phyloP scores from a whole-genome alignment of 2,329 filamentous ascomycete genomes.

The Pseudogymnoascus sp. region DNA sequence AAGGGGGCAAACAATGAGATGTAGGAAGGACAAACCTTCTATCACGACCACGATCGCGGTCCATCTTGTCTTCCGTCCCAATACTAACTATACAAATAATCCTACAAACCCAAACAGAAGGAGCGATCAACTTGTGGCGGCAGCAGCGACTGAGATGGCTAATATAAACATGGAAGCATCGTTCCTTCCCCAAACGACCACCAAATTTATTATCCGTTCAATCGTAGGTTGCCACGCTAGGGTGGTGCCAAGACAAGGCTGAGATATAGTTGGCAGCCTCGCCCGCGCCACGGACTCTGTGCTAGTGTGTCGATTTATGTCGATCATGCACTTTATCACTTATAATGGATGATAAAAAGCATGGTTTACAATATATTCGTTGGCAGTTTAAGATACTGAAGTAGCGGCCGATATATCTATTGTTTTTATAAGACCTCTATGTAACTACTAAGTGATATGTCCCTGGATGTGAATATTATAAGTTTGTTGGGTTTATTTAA shows the following conservation, averaged over 20 bases:
- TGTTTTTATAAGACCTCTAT: background rate
- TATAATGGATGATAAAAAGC: background rate
- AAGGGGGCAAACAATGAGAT: conserved; percentile 13
- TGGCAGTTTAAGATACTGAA: background rate
- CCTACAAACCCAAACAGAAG: background rate
- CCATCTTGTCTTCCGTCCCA: background rate
- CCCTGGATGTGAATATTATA: background rate
- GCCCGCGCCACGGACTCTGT: background rate
- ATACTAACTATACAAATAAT: background rate
- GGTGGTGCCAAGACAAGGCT: conserved; percentile 5
- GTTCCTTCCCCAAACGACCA: background rate
- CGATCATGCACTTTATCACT: background rate
- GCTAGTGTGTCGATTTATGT: background rate
- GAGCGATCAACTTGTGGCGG: background rate
- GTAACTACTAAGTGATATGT: background rate
- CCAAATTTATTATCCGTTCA: background rate
- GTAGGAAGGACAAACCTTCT: conserved; percentile 33
- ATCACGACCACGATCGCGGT: conserved; percentile 35
- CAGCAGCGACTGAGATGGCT: background rate
- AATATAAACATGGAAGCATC: conserved; percentile 2
- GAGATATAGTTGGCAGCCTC: background rate
- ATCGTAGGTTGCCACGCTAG: background rate
- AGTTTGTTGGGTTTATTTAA: background rate
- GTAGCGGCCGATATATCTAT: background rate
- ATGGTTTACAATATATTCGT: background rate